phyloP scores from a whole-genome alignment of 176 grass and related monocot genomes.

The Carex parvula region DNA sequence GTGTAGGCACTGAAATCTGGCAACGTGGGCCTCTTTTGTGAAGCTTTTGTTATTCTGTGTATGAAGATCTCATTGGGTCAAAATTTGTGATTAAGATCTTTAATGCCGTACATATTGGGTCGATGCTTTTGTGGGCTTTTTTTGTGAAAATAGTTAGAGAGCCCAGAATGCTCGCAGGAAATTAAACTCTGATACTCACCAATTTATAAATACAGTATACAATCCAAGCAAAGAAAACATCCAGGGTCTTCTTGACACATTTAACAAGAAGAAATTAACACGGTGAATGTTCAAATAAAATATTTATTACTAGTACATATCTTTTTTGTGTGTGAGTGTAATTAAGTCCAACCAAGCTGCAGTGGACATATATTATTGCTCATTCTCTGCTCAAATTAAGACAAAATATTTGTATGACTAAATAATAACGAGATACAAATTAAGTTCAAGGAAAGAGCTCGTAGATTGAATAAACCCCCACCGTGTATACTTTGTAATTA shows the following conservation, averaged over 20 bases:
- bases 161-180: neutral
- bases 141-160: neutral
- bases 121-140: neutral
- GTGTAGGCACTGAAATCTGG: neutral
- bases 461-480: constrained; percentile 8
- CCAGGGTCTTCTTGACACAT: neutral
- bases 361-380: neutral
- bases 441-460: constrained; percentile 15
- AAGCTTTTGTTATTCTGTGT: neutral
- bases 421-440: neutral
- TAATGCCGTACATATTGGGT: neutral
- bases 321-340: neutral
- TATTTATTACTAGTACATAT: neutral
- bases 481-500: neutral
- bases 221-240: neutral
- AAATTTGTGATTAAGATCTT: neutral
- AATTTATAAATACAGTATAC: neutral
- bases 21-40: neutral
- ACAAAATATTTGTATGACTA: too few relatives aligned
- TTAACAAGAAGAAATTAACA: neutral
- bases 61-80: neutral
- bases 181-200: neutral
- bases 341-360: neutral
- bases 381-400: neutral
- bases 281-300: neutral